Base-by-base conservation (phyloP, 2,329 filamentous ascomycete species). In the Arthrobotrys sphaeroides region DNA sequence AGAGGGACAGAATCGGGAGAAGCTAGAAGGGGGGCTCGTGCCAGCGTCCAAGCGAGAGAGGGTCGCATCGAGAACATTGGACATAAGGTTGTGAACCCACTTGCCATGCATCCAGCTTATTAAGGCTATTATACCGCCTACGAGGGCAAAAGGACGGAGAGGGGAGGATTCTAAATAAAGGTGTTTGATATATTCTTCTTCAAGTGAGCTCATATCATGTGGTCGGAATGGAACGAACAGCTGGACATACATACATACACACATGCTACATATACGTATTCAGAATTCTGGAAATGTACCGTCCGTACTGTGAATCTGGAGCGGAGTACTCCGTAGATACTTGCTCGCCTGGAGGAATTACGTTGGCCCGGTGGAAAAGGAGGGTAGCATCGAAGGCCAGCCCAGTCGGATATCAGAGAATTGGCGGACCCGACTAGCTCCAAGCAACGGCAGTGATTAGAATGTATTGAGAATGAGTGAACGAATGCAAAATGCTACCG, bases 11-110 rank as follows among this genome's bases (percentile, higher is more conserved):
- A 43, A 43, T 43, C 40, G 40, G 40, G 40, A 12, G 3, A 33
- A 12, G 40, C 18, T 40, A 43, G 36, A 40, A 5, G 4, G 12
- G 12, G n/a, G 13, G 36, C n/a, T 13, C 36, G 12, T 40, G 36
- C 26, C 26, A 18, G 26, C 7, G 4, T 1, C 9, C 47, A 53
- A 53, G 45, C 22, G 28, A 45, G 40, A 65, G 69, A 67, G 61
- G 68, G 68, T 73, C 68, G 51, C 61, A 73, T 73, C 59, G 53
- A 61, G 43, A 49, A 40, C 28, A 24, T 38, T 38, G 51, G 16
- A 55, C 51, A 53, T 53, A 26, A 38, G 31, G 31, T 24, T 22
- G 31, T n/a, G 31, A 20, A 55, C 51, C 31, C 31, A 36, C 31
- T 36, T 38, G 22, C 31, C 38, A n/a, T 22, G 3, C 26, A 13